These are phyloP conservation scores for Trichosporon coremiiforme DNA, from an alignment of 1,284 basidiomycete genomes.

Conservation along the genomic window DNA sequence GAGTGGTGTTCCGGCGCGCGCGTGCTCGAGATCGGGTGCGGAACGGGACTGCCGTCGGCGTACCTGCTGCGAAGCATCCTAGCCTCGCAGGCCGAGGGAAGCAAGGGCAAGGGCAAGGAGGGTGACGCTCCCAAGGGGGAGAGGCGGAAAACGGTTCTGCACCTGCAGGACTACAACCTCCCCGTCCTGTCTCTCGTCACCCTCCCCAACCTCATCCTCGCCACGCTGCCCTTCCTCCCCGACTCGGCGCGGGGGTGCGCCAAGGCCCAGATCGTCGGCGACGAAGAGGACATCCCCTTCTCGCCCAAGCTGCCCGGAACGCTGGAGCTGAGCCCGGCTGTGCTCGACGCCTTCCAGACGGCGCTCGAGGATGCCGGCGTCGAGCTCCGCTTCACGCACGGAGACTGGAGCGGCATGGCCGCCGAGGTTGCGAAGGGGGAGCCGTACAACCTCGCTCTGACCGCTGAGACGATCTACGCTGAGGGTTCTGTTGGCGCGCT, in stretches of 20 bases:
- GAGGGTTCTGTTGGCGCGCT: slow-evolving; percentile 69
- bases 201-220: slow-evolving; percentile 81
- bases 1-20: slow-evolving; percentile 56
- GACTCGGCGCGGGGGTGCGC: slow-evolving; percentile 38
- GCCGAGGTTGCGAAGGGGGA: slow-evolving; percentile 3
- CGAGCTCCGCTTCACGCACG: slow-evolving; percentile 73
- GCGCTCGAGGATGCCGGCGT: slow-evolving; percentile 65
- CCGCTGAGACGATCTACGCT: slow-evolving; percentile 91
- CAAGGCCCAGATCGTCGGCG: slow-evolving; percentile 28
- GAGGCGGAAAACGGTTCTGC: slow-evolving; percentile 61
- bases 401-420: slow-evolving; percentile 67
- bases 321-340: slow-evolving; percentile 65
- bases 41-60: slow-evolving; percentile 81
- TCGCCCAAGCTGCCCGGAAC: slow-evolving; percentile 52
- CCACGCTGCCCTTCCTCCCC: slow-evolving; percentile 52
- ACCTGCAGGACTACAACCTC: slow-evolving; percentile 91
- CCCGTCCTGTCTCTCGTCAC: slow-evolving; percentile 80
- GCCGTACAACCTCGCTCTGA: slow-evolving; percentile 73
- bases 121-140: background rate
- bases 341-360: slow-evolving; percentile 67
- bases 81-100: background rate
- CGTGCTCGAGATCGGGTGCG: slow-evolving; percentile 82
- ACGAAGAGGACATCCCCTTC: slow-evolving; percentile 29
- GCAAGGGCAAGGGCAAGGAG: background rate
- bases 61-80: slow-evolving; percentile 71